phyloP scores from a whole-genome alignment of 2,329 filamentous ascomycete genomes.

The Juglanconis oblonga region DNA sequence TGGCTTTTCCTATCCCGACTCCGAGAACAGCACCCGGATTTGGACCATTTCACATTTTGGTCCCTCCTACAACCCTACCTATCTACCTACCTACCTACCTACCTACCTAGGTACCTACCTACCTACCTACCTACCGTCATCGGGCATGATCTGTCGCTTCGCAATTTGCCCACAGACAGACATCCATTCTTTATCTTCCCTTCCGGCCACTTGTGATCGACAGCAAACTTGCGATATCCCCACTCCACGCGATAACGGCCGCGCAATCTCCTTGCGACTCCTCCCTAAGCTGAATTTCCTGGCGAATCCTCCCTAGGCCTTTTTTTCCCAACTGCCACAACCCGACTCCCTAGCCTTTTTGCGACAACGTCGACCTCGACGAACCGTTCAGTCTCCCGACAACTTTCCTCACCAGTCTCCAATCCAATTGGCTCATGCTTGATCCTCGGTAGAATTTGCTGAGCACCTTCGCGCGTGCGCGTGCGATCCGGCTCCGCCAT shows the following conservation, averaged over 20 bases:
- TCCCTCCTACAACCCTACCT: not conserved
- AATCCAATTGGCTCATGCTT: not conserved
- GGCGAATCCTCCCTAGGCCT: too few species aligned
- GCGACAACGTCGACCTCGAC: not conserved
- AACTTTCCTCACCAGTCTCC: not conserved
- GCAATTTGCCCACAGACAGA: not conserved
- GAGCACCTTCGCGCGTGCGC: not conserved
- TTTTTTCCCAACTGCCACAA: too few species aligned
- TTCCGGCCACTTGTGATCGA: not conserved
- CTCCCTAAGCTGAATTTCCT: not conserved
- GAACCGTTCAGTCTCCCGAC: not conserved
- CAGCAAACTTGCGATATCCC: not conserved
- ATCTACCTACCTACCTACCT: not conserved
- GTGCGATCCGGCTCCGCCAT: not conserved
- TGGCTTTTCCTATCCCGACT: not conserved
- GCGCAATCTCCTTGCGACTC: not conserved
- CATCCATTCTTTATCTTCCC: not conserved
- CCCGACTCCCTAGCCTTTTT: too few species aligned
- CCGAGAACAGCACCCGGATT: not conserved
- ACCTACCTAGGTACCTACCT: not conserved
- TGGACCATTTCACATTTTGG: not conserved
- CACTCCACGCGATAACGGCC: not conserved
- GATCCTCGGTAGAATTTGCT: not conserved
- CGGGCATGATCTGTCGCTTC: not conserved
- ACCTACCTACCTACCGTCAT: not conserved